Base-by-base conservation (phyloP, 163 green algal genomes). In the Scenedesmus sp. region DNA sequence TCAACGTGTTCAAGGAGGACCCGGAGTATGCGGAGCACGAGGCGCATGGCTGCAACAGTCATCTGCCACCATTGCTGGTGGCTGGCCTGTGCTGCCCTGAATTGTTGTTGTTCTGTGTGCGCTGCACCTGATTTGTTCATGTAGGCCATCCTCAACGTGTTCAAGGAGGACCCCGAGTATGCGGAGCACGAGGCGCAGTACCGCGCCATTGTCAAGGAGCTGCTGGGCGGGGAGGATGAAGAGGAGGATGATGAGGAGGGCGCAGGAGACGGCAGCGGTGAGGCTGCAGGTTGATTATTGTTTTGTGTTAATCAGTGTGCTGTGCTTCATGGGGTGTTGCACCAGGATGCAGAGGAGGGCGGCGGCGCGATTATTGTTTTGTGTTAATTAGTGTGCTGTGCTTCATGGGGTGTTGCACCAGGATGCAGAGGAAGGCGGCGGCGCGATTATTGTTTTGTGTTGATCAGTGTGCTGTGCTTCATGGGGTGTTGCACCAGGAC, bases 1-100 rank as follows among this genome's bases (percentile, higher is more conserved):
- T 99, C 79, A 97, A 99, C 93, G 94, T 99, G 84, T 99, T 99
- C 94, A 79, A 82, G 18, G 88, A 97, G 56, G 97, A 99, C 93
- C 95, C 96, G 0, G 95, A 99, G 20, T 99, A 97, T 87, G 92
- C 96, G 86, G 88, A 96, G 94, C 96, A 99, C 88, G 97, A 99
- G 96, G 91, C 93, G 89, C 94, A 98, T 46, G 34, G 34, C 34
- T 46, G 34, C 34, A 46, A 46, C 34, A 46, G 34, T 64, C 9
- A 8, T 64, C 9, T 64, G 59, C 8, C 59, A 64, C 7, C 20
- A 26, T n/a, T 77, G 20, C 67, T 26, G 20, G 67, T n/a, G 12
- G 10, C 67, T 55, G 4, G 10, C 23, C 4, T 55, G 23, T 56
- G 23, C 23, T 4, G n/a, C 0, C 23, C 74, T 9, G 62, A 0